A percentile compares a stretch with the other conserved stretches of the same genome.
These are phyloP conservation scores for Ophiocordyceps polyrhachis-furcata DNA, from an alignment of 2,329 filamentous ascomycete species.

Conservation along the genomic window DNA sequence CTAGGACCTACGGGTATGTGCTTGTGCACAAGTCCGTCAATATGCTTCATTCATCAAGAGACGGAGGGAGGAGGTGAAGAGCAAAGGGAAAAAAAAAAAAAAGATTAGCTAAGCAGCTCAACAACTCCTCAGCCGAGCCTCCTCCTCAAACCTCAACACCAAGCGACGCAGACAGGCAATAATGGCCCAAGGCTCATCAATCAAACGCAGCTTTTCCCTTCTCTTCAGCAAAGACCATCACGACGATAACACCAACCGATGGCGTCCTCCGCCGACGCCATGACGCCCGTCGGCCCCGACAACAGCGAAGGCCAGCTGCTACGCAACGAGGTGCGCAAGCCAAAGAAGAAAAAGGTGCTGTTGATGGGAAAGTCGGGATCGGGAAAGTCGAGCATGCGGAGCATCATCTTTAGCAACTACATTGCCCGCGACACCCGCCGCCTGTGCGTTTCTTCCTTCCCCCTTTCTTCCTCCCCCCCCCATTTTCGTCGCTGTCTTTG, in stretches of 20 bases:
- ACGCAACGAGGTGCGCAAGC: slow-evolving; percentile 40
- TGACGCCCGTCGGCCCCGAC: neutral
- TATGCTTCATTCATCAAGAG: too few species aligned
- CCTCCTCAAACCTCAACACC: too few species aligned
- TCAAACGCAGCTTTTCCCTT: too few species aligned
- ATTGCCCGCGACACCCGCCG: slow-evolving; percentile 88
- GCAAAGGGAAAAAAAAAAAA: too few species aligned
- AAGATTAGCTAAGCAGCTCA: too few species aligned
- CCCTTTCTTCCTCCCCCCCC: neutral
- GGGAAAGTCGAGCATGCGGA: slow-evolving; percentile 95
- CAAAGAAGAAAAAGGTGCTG: slow-evolving; percentile 74
- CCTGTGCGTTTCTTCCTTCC: slow-evolving; percentile 28
- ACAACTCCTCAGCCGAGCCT: too few species aligned
- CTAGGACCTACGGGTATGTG: too few species aligned
- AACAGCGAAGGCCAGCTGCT: slow-evolving; percentile 10
- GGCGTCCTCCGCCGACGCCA: neutral
- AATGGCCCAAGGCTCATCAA: too few species aligned
- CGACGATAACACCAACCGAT: too few species aligned
- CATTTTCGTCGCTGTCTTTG: neutral
- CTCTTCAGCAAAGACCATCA: neutral
- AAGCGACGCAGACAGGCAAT: too few species aligned
- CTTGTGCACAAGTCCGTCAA: too few species aligned
- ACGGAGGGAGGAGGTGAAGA: too few species aligned
- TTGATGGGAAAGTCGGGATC: slow-evolving; percentile 94
- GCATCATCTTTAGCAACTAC: slow-evolving; percentile 98